Conservation (phyloP, 345 rosid species). For the Rhizophora mangle region DNA sequence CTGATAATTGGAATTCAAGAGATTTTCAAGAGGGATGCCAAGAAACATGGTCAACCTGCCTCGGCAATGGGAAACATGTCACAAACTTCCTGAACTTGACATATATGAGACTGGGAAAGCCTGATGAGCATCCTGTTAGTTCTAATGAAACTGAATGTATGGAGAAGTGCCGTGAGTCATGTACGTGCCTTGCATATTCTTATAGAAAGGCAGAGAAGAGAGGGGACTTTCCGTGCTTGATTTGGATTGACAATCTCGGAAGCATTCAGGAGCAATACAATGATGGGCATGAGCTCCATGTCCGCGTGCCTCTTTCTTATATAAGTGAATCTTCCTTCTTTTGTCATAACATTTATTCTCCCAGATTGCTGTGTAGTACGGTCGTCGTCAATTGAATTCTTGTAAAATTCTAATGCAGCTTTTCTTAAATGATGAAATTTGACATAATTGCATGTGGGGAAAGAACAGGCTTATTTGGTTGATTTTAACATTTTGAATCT, state of each 20-base stretch:
- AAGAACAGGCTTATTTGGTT: background rate
- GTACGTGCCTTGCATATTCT: conserved; percentile 38
- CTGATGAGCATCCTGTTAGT: background rate
- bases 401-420: too few species aligned
- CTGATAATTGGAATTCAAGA: conserved; percentile 22
- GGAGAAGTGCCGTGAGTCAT: conserved; percentile 14
- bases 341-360: too few species aligned
- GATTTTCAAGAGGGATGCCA: conserved; percentile 33
- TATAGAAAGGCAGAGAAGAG: background rate
- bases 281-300: conserved; percentile 34
- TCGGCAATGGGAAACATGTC: background rate
- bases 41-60: conserved; percentile 13
- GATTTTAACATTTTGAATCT: background rate
- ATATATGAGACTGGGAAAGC: conserved; percentile 10
- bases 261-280: conserved; percentile 47
- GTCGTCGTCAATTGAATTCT: too few species aligned
- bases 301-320: conserved; percentile 45
- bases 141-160: conserved; percentile 4
- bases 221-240: conserved; percentile 49
- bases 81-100: conserved; percentile 16
- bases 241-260: conserved; percentile 53
- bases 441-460: too few species aligned
- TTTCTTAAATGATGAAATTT: too few species aligned
- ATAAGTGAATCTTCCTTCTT: conserved; percentile 35
- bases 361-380: too few species aligned